phyloP scores from a whole-genome alignment of 2,329 filamentous ascomycete genomes.

The Capronia coronata region DNA sequence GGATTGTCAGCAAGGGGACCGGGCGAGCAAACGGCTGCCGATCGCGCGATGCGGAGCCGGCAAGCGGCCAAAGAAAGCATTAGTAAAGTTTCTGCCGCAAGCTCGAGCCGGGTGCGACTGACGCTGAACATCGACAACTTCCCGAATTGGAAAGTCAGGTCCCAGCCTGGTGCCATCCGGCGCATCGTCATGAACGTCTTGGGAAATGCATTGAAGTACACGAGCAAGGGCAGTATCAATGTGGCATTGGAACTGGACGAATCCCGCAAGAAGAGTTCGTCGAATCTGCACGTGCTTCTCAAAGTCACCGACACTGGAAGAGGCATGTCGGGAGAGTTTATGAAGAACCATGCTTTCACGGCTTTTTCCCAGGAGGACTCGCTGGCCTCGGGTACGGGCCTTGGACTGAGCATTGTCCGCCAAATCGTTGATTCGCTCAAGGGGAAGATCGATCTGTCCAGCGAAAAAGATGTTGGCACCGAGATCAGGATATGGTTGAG shows the following conservation, averaged over 20 bases:
- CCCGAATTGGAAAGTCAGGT: slow-evolving; percentile 48
- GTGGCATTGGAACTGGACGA: slow-evolving; percentile 36
- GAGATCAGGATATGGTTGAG: slow-evolving; percentile 37
- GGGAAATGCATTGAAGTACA: slow-evolving; percentile 59
- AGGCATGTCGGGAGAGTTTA: slow-evolving; percentile 59
- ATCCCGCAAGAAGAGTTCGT: slow-evolving; percentile 32
- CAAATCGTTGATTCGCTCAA: slow-evolving; percentile 54
- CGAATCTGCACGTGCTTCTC: slow-evolving; percentile 33
- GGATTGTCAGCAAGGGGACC: slow-evolving; percentile 13
- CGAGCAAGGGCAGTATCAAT: slow-evolving; percentile 46
- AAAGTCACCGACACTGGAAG: slow-evolving; percentile 58
- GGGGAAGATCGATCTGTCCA: slow-evolving; percentile 54
- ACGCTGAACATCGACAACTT: slow-evolving; percentile 48
- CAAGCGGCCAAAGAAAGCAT: slow-evolving; percentile 6
- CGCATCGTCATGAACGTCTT: slow-evolving; percentile 58
- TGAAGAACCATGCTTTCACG: slow-evolving; percentile 55
- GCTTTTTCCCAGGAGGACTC: slow-evolving; percentile 55
- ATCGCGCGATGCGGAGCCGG: slow-evolving; percentile 12
- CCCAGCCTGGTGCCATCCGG: slow-evolving; percentile 49
- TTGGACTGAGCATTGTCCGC: slow-evolving; percentile 60
- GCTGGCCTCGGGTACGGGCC: slow-evolving; percentile 44
- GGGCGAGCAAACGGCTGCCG: slow-evolving; percentile 9
- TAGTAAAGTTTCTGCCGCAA: slow-evolving; percentile 7
- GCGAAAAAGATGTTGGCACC: slow-evolving; percentile 50
- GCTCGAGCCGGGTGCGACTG: slow-evolving; percentile 29